Base-by-base conservation (phyloP, 75 land plant species). In the Pinus albicaulis region DNA sequence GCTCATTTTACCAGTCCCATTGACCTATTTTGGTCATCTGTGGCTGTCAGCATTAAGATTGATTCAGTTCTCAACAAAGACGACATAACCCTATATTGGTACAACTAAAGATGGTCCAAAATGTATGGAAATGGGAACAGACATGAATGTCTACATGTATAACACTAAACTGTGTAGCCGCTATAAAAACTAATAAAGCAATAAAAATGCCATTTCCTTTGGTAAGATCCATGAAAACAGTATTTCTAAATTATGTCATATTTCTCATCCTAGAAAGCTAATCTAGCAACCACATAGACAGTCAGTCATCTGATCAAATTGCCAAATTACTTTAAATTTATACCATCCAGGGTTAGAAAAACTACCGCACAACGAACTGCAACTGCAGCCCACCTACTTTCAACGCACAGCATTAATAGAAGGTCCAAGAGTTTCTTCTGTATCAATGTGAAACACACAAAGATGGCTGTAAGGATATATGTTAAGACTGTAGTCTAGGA, bases 321-420 rank as follows among this genome's bases (percentile, higher is more conserved):
- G 2, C 11, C 53, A 48, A 48, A 48, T 48, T 48, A 48, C 53
- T 48, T 48, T 48, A 48, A 48, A 10, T 1, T 48, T 48, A 10
- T 48, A 48, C 53, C 11, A 48, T 10, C 53, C 53, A 56, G 19
- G 23, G 58, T 16, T n/a, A 34, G 41, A 17, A 23, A 66, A 31
- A 89, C 83, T 80, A 98, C 99, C 89, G 82, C 59, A 77, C 92
- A 98, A 36, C 98, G 99, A 28, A 98, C 86, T 61, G 96, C 81
- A 59, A 90, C 87, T 48, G 95, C 85, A 76, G 92, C 90, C 87
- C 98, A 91, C 61, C 94, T 89, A 73, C 96, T 97, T 79, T 98
- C 98, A 79, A 95, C 91, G 20, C 89, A 91, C 80, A 98, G 86
- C 74, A 89, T 71, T 55, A 98, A 82, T 17, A 98, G 82, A 85